Evolutionary conservation across 371 early-diverging fungal genomes (phyloP).

Genomic region (Syncephalastrum contaminatum): DNA sequence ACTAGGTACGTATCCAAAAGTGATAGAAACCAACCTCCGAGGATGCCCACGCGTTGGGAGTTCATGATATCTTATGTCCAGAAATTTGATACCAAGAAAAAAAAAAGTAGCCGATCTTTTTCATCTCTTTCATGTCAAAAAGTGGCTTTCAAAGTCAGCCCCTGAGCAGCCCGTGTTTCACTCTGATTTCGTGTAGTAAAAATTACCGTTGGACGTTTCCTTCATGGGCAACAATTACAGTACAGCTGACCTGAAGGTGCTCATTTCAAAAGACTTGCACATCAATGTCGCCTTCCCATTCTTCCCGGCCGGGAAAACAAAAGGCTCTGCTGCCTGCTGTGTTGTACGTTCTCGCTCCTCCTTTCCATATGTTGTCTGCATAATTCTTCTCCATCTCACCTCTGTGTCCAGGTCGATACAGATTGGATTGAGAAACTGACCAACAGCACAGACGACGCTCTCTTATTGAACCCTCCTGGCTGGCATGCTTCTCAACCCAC

Average conservation of each 20-base stretch:
- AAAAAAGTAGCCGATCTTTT: no score
- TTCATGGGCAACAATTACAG: slow-evolving; percentile 41
- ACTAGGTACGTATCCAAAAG: not conserved
- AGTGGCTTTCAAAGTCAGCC: no score
- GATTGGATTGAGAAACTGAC: slow-evolving; percentile 43
- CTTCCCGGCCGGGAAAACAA: slow-evolving; percentile 50
- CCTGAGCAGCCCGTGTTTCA: no score
- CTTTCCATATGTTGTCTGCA: not conserved
- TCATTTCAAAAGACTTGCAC: slow-evolving; percentile 51
- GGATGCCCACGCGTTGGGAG: slow-evolving; percentile 63
- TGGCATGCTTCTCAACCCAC: slow-evolving; percentile 7
- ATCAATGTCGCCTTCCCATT: slow-evolving; percentile 65
- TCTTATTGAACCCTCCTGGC: slow-evolving; percentile 24
- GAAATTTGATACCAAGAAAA: no score
- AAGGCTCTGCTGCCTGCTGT: slow-evolving; percentile 61
- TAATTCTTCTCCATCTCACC: not conserved
- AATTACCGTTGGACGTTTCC: not conserved
- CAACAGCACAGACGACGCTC: slow-evolving; percentile 2
- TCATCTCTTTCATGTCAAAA: no score
- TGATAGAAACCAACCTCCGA: slow-evolving; percentile 48
- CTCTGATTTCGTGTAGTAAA: no score
- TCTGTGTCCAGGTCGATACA: slow-evolving; percentile 32
- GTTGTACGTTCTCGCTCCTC: slow-evolving; percentile 40
- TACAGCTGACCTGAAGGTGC: slow-evolving; percentile 35
- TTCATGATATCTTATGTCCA: slow-evolving; percentile 37